Base-by-base conservation (phyloP, 495 filamentous ascomycete genomes). In the Astrothelium macrocarpum region DNA sequence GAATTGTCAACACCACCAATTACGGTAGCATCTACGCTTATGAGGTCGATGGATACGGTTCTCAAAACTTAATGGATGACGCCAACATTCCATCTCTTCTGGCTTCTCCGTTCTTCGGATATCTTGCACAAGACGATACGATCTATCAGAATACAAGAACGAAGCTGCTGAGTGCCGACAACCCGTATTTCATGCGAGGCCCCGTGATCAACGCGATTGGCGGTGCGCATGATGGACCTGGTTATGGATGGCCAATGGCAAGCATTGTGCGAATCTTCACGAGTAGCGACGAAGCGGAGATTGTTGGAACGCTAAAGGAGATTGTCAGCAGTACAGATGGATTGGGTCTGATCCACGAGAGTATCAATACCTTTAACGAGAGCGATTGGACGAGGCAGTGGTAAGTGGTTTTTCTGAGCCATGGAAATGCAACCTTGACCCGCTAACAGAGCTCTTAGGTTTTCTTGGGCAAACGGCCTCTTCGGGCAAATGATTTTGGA, bases 381-480 rank as follows among this genome's bases (percentile, higher is more conserved):
- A 72, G 58, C 1, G 66, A 76, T 29, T 87, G 84, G 82, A 84
- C 84, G 11, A 75, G 85, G 68, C 80, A 83, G 68, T 87, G 85
- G 84, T 81, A 62, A 65, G 71, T 60, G 23, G 18, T 61, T 25
- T 28, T 34, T 7, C 23, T 58, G n/a, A 62, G 14, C 9, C 53
- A 16, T 16, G 18, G 9, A 14, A 56, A 62, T 7, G 0, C 23
- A 59, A 16, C 53, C 18, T 53, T 43, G n/a, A n/a, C n/a, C n/a
- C 16, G 31, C 64, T 68, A 59, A 65, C 39, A 10, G 53, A 59
- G 12, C 25, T 31, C 59, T n/a, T 59, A 83, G 82, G 82, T 87
- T 87, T 65, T 84, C 83, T 0, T 87, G 85, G 85, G 84, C 83
- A 10, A 87, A 88, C 68, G 85, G 85, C 18, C 73, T 88, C 60